These are phyloP conservation scores for Platismatia glauca DNA, from an alignment of 495 filamentous ascomycete species.

Conservation along the genomic window DNA sequence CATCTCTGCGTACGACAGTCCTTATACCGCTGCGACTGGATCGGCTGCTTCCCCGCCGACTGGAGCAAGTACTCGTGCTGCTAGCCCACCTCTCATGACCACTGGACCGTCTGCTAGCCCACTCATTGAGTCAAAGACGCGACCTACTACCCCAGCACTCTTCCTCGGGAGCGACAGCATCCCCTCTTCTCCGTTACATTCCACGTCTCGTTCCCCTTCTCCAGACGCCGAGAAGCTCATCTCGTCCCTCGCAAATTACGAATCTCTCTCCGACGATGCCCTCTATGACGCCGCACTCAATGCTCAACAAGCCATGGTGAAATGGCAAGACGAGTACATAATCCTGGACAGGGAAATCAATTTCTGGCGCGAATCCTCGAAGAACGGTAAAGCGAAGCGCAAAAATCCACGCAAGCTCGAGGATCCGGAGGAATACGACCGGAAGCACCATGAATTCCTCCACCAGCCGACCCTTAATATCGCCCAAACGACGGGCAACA, in stretches of 20 bases:
- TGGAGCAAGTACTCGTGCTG: neutral
- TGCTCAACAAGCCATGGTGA: slow-evolving; percentile 42
- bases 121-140: neutral
- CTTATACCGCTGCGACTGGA: neutral
- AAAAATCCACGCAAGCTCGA: slow-evolving; percentile 25
- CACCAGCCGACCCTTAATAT: neutral
- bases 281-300: slow-evolving; percentile 47
- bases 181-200: neutral
- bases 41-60: neutral
- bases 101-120: neutral
- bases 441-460: neutral
- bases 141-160: neutral
- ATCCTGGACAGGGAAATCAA: slow-evolving; percentile 49
- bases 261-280: neutral
- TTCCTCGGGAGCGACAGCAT: slow-evolving; percentile 25
- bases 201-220: neutral
- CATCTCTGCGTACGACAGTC: neutral
- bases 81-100: neutral
- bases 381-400: neutral
- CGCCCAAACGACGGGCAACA: slow-evolving; percentile 13
- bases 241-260: neutral
- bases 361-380: slow-evolving; percentile 6
- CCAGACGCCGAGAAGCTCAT: neutral
- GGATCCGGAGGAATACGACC: neutral
- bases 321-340: slow-evolving; percentile 57